Conservation (phyloP, 495 filamentous ascomycete species). For the Aspergillus diversus region DNA sequence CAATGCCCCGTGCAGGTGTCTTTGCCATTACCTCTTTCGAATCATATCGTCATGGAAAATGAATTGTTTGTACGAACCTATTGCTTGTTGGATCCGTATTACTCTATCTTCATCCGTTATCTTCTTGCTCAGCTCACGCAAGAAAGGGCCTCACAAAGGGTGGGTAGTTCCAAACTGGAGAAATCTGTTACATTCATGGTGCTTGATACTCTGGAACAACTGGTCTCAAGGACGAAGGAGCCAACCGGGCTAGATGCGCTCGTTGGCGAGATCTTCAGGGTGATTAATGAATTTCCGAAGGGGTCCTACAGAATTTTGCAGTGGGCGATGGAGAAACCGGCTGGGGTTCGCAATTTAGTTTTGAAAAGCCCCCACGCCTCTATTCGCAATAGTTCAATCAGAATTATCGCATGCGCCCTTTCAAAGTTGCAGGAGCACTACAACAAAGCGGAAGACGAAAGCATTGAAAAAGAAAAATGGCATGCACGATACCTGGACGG, state of each 20-base stretch:
- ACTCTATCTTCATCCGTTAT: conserved; percentile 67
- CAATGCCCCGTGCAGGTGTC: conserved; percentile 58
- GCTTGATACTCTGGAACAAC: conserved; percentile 75
- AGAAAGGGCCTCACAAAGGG: conserved; percentile 45
- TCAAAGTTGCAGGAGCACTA: conserved; percentile 54
- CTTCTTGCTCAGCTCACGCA: conserved; percentile 56
- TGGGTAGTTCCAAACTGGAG: conserved; percentile 58
- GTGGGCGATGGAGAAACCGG: conserved; percentile 61
- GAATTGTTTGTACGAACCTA: conserved; percentile 72
- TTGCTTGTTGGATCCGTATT: conserved; percentile 76
- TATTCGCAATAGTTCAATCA: conserved; percentile 62
- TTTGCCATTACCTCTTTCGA: conserved; percentile 57
- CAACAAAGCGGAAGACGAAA: conserved; percentile 34
- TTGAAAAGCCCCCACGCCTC: conserved; percentile 63
- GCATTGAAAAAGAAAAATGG: conserved; percentile 35
- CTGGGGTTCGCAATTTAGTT: conserved; percentile 66
- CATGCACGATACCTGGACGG: conserved; percentile 38
- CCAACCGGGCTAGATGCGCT: conserved; percentile 62
- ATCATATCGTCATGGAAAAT: conserved; percentile 72
- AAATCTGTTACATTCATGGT: conserved; percentile 65
- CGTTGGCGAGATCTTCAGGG: conserved; percentile 53
- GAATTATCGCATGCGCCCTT: conserved; percentile 57
- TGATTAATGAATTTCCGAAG: conserved; percentile 47
- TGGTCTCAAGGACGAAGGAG: conserved; percentile 76
- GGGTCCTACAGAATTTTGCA: conserved; percentile 53